A percentile compares a stretch with the other conserved stretches of the same genome.
phyloP scores from a whole-genome alignment of 768 basidiomycete species.

The Tricholoma furcatifolium region DNA sequence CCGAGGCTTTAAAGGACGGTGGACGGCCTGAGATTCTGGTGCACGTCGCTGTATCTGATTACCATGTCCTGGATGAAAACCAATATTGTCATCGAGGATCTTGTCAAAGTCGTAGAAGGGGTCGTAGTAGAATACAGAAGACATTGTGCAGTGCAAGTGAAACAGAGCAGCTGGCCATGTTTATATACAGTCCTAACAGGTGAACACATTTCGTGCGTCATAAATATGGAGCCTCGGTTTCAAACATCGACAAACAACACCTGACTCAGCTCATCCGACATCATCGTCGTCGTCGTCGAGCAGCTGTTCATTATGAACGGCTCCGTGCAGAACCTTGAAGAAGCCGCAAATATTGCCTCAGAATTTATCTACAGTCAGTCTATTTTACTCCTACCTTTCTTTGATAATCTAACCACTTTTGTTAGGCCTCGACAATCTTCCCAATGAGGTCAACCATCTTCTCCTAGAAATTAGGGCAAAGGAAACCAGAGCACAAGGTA shows the following conservation, averaged over 20 bases:
- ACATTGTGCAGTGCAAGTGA: conserved; percentile 7
- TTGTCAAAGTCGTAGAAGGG: conserved; percentile 44
- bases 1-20: conserved; percentile 22
- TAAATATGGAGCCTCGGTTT: neutral
- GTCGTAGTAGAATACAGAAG: conserved; percentile 36
- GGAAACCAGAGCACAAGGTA: conserved; percentile 44
- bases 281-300: too few relatives aligned
- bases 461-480: conserved; percentile 50
- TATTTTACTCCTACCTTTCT: neutral
- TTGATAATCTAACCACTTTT: neutral
- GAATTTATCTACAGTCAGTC: conserved; percentile 56
- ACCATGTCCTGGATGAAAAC: conserved; percentile 8
- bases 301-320: conserved; percentile 25
- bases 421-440: conserved; percentile 53
- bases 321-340: conserved; percentile 44
- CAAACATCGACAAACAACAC: conserved; percentile 11
- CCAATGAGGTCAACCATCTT: conserved; percentile 50
- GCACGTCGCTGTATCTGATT: conserved; percentile 14
- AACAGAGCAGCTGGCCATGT: neutral
- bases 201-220: neutral
- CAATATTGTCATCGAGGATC: conserved; percentile 40
- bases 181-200: conserved; percentile 1
- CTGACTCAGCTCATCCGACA: conserved; percentile 10
- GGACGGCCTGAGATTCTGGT: conserved; percentile 5
- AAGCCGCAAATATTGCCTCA: conserved; percentile 50